Evolutionary conservation across 2,329 filamentous ascomycete genomes (phyloP).

Genomic region (Chrysosporium keratinophilum): DNA sequence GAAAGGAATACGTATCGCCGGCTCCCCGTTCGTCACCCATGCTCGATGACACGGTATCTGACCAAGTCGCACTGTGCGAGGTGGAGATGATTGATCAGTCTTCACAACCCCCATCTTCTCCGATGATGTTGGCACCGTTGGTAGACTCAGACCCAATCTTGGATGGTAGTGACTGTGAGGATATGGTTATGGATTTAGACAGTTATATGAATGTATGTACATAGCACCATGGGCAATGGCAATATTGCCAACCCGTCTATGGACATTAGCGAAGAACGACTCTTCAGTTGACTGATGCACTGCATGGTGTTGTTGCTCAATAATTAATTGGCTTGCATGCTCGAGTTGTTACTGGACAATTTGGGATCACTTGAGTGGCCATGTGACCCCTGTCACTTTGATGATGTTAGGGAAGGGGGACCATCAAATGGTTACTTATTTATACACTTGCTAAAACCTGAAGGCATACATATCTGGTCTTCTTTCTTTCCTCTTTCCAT

Average conservation of each 20-base stretch:
- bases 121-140: background rate
- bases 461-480: too few species aligned
- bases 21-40: constrained; percentile 1
- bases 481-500: too few species aligned
- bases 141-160: constrained; percentile 4
- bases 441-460: too few species aligned
- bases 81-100: background rate
- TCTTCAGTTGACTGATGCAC: background rate
- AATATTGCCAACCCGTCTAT: background rate
- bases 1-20: background rate
- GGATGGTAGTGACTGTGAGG: background rate
- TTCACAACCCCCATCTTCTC: background rate
- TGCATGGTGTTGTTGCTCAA: too few species aligned
- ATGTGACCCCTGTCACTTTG: too few species aligned
- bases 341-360: too few species aligned
- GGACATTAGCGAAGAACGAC: background rate
- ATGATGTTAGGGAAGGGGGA: too few species aligned
- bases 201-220: background rate
- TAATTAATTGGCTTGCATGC: too few species aligned
- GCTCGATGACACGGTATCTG: background rate
- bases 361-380: too few species aligned
- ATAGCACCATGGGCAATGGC: background rate
- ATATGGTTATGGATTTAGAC: background rate
- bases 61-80: background rate
- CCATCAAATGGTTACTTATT: too few species aligned